phyloP scores from a whole-genome alignment of 2,329 filamentous ascomycete species.

The Thelonectria rubi region DNA sequence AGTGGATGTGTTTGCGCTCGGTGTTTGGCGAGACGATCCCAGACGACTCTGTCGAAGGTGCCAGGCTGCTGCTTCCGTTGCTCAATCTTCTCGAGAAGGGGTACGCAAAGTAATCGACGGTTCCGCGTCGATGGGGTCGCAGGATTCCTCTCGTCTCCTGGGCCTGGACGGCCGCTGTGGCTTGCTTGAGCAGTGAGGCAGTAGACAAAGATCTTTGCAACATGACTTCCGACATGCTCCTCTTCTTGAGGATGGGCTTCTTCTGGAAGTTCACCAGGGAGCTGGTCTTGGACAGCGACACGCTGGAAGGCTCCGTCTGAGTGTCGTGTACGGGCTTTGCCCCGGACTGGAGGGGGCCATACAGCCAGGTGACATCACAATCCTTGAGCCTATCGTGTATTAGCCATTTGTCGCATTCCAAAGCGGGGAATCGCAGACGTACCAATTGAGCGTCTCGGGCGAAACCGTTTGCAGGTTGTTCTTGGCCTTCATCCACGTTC shows the following conservation, averaged over 20 bases:
- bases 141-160: conserved; percentile 70
- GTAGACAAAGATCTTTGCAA: conserved; percentile 87
- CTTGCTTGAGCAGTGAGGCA: conserved; percentile 89
- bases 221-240: conserved; percentile 95
- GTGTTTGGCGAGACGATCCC: conserved; percentile 70
- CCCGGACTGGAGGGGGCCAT: conserved; percentile 87
- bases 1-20: conserved; percentile 88
- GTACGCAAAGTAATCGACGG: conserved; percentile 74
- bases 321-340: conserved; percentile 62
- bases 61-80: conserved; percentile 68
- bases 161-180: conserved; percentile 84
- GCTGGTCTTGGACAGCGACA: conserved; percentile 60
- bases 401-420: conserved; percentile 35
- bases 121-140: conserved; percentile 66
- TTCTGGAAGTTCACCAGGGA: conserved; percentile 74
- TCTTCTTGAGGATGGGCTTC: conserved; percentile 95
- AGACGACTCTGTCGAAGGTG: conserved; percentile 75
- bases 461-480: conserved; percentile 87
- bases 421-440: conserved; percentile 33
- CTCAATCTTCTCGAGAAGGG: conserved; percentile 69
- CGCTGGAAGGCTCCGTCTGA: conserved; percentile 53
- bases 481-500: conserved; percentile 95
- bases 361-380: conserved; percentile 96
- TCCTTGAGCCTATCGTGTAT: conserved; percentile 82
- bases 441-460: conserved; percentile 95